These are phyloP conservation scores for Kwoniella sp. DNA, from an alignment of 768 basidiomycete genomes.

Conservation along the genomic window DNA sequence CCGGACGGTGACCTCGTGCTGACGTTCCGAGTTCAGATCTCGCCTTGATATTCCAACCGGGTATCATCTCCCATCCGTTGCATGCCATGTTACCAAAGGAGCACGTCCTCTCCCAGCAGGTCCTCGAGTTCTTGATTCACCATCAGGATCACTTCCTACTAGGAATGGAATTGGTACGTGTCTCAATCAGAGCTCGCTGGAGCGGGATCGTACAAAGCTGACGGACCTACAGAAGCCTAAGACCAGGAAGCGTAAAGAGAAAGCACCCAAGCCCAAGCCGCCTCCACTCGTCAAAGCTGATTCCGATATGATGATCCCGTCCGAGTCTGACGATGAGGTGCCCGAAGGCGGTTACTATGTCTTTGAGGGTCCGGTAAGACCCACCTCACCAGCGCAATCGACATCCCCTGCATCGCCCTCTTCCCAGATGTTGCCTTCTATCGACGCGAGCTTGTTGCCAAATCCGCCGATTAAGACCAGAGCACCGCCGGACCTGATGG, in stretches of 20 bases:
- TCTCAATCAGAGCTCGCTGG: constrained; percentile 10
- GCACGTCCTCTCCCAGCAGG: constrained; percentile 82
- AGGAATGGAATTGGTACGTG: constrained; percentile 57
- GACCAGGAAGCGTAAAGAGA: constrained; percentile 30
- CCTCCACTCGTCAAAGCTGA: constrained; percentile 48
- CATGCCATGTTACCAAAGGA: constrained; percentile 85
- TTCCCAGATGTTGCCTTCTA: constrained; percentile 2
- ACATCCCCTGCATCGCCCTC: constrained; percentile 12
- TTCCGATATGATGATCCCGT: constrained; percentile 50
- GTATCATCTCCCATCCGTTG: constrained; percentile 81
- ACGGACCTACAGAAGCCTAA: constrained; percentile 13
- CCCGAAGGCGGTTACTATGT: constrained; percentile 53
- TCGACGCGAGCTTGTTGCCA: constrained; percentile 23
- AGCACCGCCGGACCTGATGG: constrained; percentile 29
- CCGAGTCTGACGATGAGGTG: constrained; percentile 55
- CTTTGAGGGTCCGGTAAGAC: constrained; percentile 26
- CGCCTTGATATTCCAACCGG: constrained; percentile 95
- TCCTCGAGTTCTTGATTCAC: constrained; percentile 93
- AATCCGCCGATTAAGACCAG: constrained; percentile 10
- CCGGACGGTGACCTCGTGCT: constrained; percentile 12
- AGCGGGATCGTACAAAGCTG: neutral
- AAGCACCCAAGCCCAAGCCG: constrained; percentile 14
- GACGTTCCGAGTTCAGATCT: constrained; percentile 84
- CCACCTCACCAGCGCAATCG: constrained; percentile 6
- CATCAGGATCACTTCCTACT: constrained; percentile 95